These are phyloP conservation scores for Amanita rimosa DNA, from an alignment of 768 basidiomycete genomes.

Conservation along the genomic window DNA sequence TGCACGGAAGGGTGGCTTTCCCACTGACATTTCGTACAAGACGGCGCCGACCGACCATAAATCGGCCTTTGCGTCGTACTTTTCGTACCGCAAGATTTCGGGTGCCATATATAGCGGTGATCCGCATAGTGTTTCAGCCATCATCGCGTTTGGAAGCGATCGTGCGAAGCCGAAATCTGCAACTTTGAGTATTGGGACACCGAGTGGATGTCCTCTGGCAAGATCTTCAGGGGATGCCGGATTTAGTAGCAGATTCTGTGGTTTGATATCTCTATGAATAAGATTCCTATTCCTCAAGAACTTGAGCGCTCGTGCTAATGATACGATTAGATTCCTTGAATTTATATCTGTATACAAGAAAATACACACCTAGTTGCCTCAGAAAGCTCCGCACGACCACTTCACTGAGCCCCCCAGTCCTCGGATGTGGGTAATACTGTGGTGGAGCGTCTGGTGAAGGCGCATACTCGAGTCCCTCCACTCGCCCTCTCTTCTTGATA, in stretches of 20 bases:
- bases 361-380: conserved; percentile 62
- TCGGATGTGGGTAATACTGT: conserved; percentile 86
- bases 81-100: conserved; percentile 93
- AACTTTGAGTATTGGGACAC: conserved; percentile 91
- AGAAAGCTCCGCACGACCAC: conserved; percentile 87
- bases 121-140: conserved; percentile 97
- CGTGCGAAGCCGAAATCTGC: conserved; percentile 99
- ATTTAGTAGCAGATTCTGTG: conserved; percentile 89
- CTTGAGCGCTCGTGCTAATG: conserved; percentile 79
- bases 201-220: conserved; percentile 79
- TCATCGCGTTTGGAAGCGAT: conserved; percentile 79
- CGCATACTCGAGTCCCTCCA: conserved; percentile 78
- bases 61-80: conserved; percentile 96
- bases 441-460: conserved; percentile 58
- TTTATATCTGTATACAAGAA: not conserved
- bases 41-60: conserved; percentile 98
- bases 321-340: not conserved
- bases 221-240: conserved; percentile 74
- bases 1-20: conserved; percentile 89
- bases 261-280: conserved; percentile 97
- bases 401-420: conserved; percentile 83
- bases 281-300: conserved; percentile 83
- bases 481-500: conserved; percentile 93
- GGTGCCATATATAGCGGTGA: conserved; percentile 99
- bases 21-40: conserved; percentile 90